Base-by-base conservation (phyloP, 129 eudicot species). In the Flaveria ramosissima region DNA sequence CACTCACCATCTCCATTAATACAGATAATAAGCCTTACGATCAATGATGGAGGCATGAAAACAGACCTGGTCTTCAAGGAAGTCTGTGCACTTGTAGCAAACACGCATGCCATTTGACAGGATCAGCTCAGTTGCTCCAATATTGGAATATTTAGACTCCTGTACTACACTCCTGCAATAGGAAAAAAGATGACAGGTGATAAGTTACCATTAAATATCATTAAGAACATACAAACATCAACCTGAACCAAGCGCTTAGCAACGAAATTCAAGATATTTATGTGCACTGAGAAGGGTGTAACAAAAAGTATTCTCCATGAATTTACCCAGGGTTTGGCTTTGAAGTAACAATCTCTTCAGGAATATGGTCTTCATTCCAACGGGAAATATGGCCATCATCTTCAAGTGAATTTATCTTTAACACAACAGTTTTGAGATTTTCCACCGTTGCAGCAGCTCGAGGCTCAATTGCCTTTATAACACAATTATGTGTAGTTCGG, bases 21-120 rank as follows among this genome's bases (percentile, higher is more conserved):
- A 59, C 53, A 57, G n/a, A 68, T 81, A 68, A 12, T 3, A 43
- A 74, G 30, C 17, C 53, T 68, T 42, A 39, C 21, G 27, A 43
- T 42, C 23, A 69, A 75, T 67, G 10, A 27, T 43, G 39, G 69
- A 16, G 16, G 57, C 78, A 67, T 20, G 65, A 59, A 78, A 64
- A 61, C 72, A 75, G 79, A 93, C 98, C 98, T 93, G 98, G 71
- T 93, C 98, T 86, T 93, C 89, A 74, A 90, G 85, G 80, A 90
- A 93, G 79, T 93, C 96, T 1, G 97, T 93, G 80, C 89, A 85
- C 83, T 93, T 93, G 52, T 93, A 90, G 88, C 97, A 90, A 67
- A 93, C 96, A 69, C 93, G 87, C 92, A 93, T 90, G 77, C 98
- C 98, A 87, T 93, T 93, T 70, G 97, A 93, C 9, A 93, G 77